Base-by-base conservation (phyloP, 371 early-diverging fungal species). In the Dipsacomyces acuminosporus region DNA sequence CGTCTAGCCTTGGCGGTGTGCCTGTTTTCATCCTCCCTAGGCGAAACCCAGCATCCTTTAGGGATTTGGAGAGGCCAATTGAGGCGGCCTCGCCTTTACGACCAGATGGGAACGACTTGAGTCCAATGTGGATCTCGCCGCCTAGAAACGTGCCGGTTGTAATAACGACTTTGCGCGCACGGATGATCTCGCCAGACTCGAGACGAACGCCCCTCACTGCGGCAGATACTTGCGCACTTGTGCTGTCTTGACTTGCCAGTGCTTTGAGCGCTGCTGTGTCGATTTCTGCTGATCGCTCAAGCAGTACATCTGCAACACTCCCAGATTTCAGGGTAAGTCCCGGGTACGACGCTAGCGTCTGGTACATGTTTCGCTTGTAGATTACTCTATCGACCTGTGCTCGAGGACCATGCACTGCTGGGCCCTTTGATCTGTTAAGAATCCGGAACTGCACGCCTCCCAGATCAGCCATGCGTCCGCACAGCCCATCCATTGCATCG, bases 371-470 rank as follows among this genome's bases (percentile, higher is more conserved):
- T 18, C 77, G 74, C 61, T 87, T 87, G 77, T 90, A 91, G 13
- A 90, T 56, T 36, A 83, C 82, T 18, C 91, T 76, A 62, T 91
- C 91, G 9, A 89, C 86, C 62, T 91, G 91, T 2, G 91, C 91
- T 47, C 91, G 76, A 26, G 91, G 91, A 1, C 91, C 90, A 72
- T 90, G 87, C 18, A 91, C 91, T 8, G 91, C 91, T 0, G 91
- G 88, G 19, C 91, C 91, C 61, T 87, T 89, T 26, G 90, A 89
- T 41, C 84, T 77, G 56, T 91, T 91, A 26, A 91, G 72, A n/a
- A 90, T 81, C 42, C 86, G 83, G 61, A 91, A 91, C 64, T 91
- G 90, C 41, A 90, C 85, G 41, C 90, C 90, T n/a, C 88, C 78
- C 53, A 83, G 59, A 69, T 91, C 91, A 13, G 87, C 81, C 48